Percentiles rank a stretch among this genome's conserved stretches.
Evolutionary conservation across 169 alveolate species (phyloP).

Genomic region (Plasmodium blacklocki): DNA sequence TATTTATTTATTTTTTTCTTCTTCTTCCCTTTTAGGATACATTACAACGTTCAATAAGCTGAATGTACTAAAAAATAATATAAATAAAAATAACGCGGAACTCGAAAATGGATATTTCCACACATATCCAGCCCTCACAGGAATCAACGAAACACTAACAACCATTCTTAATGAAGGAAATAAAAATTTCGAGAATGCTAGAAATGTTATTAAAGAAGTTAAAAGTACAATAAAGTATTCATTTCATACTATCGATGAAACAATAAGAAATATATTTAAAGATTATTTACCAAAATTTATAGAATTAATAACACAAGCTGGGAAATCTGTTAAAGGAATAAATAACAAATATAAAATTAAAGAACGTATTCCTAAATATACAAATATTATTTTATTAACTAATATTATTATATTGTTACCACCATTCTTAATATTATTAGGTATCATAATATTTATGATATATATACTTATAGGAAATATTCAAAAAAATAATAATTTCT

Average conservation of each 20-base stretch:
- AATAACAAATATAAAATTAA: slow-evolving; percentile 18
- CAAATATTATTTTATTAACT: not conserved
- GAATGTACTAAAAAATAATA: not conserved
- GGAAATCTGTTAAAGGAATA: not conserved
- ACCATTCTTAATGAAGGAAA: slow-evolving; percentile 11
- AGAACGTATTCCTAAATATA: slow-evolving; percentile 8
- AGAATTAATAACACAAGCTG: not conserved
- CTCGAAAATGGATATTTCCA: slow-evolving; percentile 24
- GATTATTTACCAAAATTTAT: not conserved
- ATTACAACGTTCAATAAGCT: slow-evolving; percentile 8
- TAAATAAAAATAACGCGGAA: not conserved
- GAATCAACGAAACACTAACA: not conserved
- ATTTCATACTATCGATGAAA: slow-evolving; percentile 5
- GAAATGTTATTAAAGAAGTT: not conserved
- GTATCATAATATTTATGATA: slow-evolving; percentile 2
- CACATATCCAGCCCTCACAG: slow-evolving; percentile 25
- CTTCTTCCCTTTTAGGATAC: slow-evolving; percentile 1
- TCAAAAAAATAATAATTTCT: not conserved
- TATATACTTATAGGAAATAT: slow-evolving; percentile 24
- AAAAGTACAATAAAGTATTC: slow-evolving; percentile 1
- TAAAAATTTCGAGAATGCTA: not conserved
- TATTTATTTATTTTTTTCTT: not conserved
- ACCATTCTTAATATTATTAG: slow-evolving; percentile 32
- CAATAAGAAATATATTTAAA: not conserved
- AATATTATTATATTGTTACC: slow-evolving; percentile 15